A percentile compares a stretch with the other conserved stretches of the same genome.
Conservation (phyloP, 306 rosid genomes). For the Vigna trinervia region DNA sequence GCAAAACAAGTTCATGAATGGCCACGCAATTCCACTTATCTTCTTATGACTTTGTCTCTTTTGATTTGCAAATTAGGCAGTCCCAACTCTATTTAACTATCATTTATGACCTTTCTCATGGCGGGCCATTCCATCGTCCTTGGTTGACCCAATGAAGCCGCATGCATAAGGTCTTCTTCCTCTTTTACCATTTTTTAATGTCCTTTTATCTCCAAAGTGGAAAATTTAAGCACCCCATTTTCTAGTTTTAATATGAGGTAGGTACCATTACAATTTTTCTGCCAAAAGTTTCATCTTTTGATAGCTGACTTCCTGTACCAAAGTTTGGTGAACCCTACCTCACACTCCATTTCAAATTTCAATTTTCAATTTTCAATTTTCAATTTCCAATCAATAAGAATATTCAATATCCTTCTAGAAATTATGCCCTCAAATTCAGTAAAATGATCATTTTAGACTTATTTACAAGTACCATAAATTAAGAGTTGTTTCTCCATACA, state of each 20-base stretch:
- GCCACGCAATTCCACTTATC: neutral
- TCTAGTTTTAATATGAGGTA: neutral
- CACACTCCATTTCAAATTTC: neutral
- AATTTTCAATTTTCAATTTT: slow-evolving; percentile 5
- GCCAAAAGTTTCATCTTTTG: neutral
- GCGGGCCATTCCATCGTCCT: neutral
- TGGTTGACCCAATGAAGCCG: neutral
- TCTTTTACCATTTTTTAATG: neutral
- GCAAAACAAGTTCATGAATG: neutral
- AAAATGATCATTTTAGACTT: too few species aligned
- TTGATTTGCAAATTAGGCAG: neutral
- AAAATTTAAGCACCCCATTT: neutral
- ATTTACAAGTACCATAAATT: too few species aligned
- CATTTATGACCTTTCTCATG: neutral
- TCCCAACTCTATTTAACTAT: slow-evolving; percentile 35
- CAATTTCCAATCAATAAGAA: neutral
- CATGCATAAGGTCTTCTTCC: neutral
- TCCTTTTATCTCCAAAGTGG: neutral
- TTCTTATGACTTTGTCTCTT: neutral
- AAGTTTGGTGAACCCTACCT: neutral
- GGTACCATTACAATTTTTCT: neutral
- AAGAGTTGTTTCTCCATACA: too few species aligned
- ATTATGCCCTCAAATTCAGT: neutral
- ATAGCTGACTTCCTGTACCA: neutral
- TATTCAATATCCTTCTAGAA: neutral